These are phyloP conservation scores for Melanopsichium pennsylvanicum DNA, from an alignment of 1,284 basidiomycete species.

Conservation along the genomic window DNA sequence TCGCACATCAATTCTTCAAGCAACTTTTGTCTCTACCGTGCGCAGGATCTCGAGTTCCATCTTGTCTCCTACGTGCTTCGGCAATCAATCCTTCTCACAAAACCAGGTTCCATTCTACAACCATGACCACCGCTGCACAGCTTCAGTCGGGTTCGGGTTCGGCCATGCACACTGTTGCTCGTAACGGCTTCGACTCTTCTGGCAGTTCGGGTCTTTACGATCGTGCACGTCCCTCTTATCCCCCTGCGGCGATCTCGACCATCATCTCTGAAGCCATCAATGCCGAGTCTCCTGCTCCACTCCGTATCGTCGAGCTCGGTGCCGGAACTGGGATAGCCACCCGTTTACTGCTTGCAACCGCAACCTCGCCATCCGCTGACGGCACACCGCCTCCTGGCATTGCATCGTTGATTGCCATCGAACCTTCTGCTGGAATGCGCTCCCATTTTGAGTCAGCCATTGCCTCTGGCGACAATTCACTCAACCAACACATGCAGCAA, in stretches of 20 bases:
- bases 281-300: conserved; percentile 11
- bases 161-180: conserved; percentile 47
- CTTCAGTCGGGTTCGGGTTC: conserved; percentile 2
- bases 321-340: conserved; percentile 61
- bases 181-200: conserved; percentile 46
- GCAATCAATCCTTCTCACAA: not conserved
- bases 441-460: conserved; percentile 39
- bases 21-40: not conserved
- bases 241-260: conserved; percentile 37
- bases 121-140: conserved; percentile 13
- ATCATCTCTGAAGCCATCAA: conserved; percentile 38
- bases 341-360: conserved; percentile 46
- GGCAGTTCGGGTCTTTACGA: conserved; percentile 51
- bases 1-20: not conserved
- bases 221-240: conserved; percentile 51
- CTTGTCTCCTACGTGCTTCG: not conserved
- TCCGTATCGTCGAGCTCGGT: conserved; percentile 60
- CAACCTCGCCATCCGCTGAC: conserved; percentile 25
- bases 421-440: conserved; percentile 57
- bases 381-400: conserved; percentile 35
- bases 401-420: conserved; percentile 37
- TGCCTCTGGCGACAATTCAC: conserved; percentile 13
- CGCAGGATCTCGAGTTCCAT: not conserved
- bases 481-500: conserved; percentile 30
- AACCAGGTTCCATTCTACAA: not conserved